Base-by-base conservation (phyloP, 2,329 filamentous ascomycete genomes). In the Phaeosphaeriaceae sp. region DNA sequence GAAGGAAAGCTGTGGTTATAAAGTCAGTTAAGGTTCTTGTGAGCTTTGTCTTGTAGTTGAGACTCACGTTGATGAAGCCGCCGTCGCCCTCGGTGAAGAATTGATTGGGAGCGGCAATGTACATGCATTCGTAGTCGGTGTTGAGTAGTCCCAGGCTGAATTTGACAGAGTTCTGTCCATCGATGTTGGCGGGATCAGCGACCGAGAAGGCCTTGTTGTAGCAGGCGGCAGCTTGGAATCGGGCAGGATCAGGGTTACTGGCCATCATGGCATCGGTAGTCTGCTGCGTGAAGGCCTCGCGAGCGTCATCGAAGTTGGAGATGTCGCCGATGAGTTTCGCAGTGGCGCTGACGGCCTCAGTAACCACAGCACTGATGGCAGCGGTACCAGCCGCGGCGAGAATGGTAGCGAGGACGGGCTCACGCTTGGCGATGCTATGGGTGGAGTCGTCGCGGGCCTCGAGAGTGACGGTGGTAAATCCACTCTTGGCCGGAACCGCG, bases 61-160 rank as follows among this genome's bases (percentile, higher is more conserved):
- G 25, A 48, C 46, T 48, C 10, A 48, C 46, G 46, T 48, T 48
- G 25, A 48, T 48, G 46, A 48, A 58, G 6, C 56, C 56, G 51
- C 52, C 52, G 24, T 58, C 56, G 1, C 52, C 47, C 24, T 51
- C 44, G 0, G 56, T 58, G 42, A 45, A 58, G 56, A 58, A 55
- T 46, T 55, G 48, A 48, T 58, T 58, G 7, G 48, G 52, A 36
- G 41, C 48, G 7, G 41, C 48, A 54, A 58, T 51, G 20, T 54
- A 58, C 42, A 58, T 55, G 52, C 56, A 58, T 20, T 58, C 56
- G 21, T 58, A 58, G 20, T 58, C 56, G 33, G 56, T 58, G 48
- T 58, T 52, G 24, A 58, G 52, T 33, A 51, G 48, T 21, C 56
- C 56, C 46, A 58, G 48, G 17, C 31, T 45, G 20, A 58, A 54